Base-by-base conservation (phyloP, 495 filamentous ascomycete genomes). In the Parachaetomium inaequale region DNA sequence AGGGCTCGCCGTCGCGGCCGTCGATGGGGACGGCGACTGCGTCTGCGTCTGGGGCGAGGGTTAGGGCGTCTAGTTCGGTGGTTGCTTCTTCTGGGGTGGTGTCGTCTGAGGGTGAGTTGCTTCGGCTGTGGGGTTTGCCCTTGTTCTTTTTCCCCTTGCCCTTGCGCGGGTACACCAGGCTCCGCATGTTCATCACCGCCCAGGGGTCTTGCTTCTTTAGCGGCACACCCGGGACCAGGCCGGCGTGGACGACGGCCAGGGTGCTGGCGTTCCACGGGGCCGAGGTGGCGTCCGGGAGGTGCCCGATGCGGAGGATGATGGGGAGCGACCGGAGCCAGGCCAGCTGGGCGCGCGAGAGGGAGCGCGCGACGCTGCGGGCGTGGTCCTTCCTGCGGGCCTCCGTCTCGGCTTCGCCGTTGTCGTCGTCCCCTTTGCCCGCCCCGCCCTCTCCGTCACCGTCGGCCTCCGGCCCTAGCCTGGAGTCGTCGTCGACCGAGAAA, bases 131-230 rank as follows among this genome's bases (percentile, higher is more conserved):
- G 5, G 28, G 32, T 25, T 55, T 55, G 3, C 50, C 31, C 31
- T 55, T 51, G 6, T 55, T 42, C 42, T 43, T 34, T 46, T 55
- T 45, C 23, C 55, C 28, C 4, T 57, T 42, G 23, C 46, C 52
- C 29, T 43, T 57, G 34, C 36, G 31, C 0, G 68, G 68, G 43
- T 71, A 69, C 1, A 72, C 49, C 47, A 97, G 85, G 4, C 85
- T 90, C 51, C 90, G 85, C 92, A 98, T 96, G 67, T 89, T 93
- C 92, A 98, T 97, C 15, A 88, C 87, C 47, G 85, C 84, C 67
- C 83, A 84, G 0, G 92, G 87, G 74, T 96, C 90, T 66, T 96
- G 90, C 58, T 82, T 78, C 53, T 88, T 80, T 4, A 96, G 77
- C 0, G 80, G 71, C 7, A 96, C 77, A 0, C 83, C 88, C 0